A percentile compares a stretch with the other conserved stretches of the same genome.
Evolutionary conservation across 176 grass and related monocot genomes (phyloP).

Genomic region (Ampelocalamus luodianensis): DNA sequence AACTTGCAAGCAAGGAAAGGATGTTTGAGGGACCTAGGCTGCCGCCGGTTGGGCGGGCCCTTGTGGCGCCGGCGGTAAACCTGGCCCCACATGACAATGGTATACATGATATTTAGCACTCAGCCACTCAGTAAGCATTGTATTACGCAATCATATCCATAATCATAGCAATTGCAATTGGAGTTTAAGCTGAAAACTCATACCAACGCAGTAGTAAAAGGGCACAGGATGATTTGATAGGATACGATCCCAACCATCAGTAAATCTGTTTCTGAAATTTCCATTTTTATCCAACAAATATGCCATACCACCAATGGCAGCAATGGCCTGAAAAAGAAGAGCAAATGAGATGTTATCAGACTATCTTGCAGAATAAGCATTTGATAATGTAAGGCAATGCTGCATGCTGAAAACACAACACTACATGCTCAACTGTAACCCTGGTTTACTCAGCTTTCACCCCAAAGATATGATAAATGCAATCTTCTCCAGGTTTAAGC

Average conservation of each 20-base stretch:
- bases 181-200: constrained; percentile 1
- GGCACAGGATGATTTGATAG: constrained; percentile 84
- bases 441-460: background rate
- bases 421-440: background rate
- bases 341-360: constrained; percentile 4
- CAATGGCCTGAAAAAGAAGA: constrained; percentile 53
- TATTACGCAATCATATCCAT: background rate
- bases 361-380: constrained; percentile 8
- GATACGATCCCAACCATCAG: constrained; percentile 75
- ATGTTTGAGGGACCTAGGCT: too few species aligned
- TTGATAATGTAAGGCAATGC: background rate
- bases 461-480: background rate
- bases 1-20: too few species aligned
- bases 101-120: background rate
- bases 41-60: too few species aligned
- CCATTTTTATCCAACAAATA: constrained; percentile 79
- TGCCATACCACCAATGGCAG: constrained; percentile 66
- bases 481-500: background rate
- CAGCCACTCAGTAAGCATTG: background rate
- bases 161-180: constrained; percentile 12
- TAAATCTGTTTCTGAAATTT: constrained; percentile 78
- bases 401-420: background rate
- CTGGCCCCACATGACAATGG: too few species aligned
- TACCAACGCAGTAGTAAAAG: constrained; percentile 89
- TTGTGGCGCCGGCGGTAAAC: too few species aligned